Conservation (phyloP, 2,329 filamentous ascomycete genomes). For the Diaporthe sp. region DNA sequence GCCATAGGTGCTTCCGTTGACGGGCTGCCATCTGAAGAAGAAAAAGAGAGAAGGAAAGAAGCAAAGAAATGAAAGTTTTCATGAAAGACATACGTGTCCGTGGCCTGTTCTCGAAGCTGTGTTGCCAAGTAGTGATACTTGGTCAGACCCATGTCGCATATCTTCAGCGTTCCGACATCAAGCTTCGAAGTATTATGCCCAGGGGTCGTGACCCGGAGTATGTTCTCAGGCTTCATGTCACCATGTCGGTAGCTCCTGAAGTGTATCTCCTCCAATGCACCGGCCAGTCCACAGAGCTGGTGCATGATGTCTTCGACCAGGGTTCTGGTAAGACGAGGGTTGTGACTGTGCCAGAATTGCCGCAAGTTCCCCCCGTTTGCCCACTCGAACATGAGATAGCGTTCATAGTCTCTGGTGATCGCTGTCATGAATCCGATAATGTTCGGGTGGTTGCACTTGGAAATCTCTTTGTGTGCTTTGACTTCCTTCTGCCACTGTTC, state of each 20-base stretch:
- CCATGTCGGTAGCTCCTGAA: conserved; percentile 16
- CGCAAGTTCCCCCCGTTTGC: conserved; percentile 38
- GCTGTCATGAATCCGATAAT: conserved; percentile 14
- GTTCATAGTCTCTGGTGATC: neutral
- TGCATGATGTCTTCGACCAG: neutral
- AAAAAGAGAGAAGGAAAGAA: no score
- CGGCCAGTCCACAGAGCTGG: conserved; percentile 16
- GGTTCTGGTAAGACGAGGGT: neutral
- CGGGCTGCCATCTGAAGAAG: no score
- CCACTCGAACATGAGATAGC: conserved; percentile 41
- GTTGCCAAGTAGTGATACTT: conserved; percentile 34
- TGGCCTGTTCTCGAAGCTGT: conserved; percentile 34
- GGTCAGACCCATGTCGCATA: conserved; percentile 22
- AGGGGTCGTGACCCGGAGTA: neutral
- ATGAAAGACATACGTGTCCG: neutral
- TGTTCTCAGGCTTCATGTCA: conserved; percentile 29
- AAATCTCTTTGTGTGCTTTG: neutral
- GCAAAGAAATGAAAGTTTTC: neutral
- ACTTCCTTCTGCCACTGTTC: neutral
- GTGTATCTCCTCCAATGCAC: conserved; percentile 33
- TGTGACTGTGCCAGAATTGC: neutral
- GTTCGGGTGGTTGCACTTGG: neutral
- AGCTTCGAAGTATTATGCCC: neutral
- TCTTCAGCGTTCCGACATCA: conserved; percentile 2
- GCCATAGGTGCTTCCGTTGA: neutral